Conservation (phyloP, 2,329 filamentous ascomycete genomes). For the Coniochaeta sp. region DNA sequence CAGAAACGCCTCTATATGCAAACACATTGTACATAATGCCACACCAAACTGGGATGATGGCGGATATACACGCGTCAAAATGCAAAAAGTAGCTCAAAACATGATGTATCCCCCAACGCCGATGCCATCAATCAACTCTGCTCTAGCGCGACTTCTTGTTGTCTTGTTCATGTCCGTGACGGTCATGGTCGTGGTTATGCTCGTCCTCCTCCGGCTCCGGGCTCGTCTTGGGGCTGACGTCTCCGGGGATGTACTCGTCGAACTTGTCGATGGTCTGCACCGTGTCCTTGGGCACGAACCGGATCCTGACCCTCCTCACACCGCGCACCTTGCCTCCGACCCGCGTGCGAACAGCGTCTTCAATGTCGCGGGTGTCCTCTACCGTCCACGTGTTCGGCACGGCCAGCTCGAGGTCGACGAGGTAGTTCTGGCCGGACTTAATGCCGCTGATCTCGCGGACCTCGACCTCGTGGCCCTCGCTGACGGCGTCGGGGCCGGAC, state of each 20-base stretch:
- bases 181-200: conserved; percentile 36
- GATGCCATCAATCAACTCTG: not conserved
- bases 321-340: conserved; percentile 76
- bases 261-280: conserved; percentile 47
- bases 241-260: conserved; percentile 71
- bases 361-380: conserved; percentile 60
- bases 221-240: conserved; percentile 49
- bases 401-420: conserved; percentile 82
- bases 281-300: conserved; percentile 68
- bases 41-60: not conserved
- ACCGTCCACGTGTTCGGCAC: conserved; percentile 74
- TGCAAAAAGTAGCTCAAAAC: not conserved
- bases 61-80: not conserved
- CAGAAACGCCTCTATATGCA: conserved; percentile 2
- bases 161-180: conserved; percentile 21
- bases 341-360: conserved; percentile 64
- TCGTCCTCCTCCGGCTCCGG: conserved; percentile 60
- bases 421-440: conserved; percentile 94
- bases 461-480: conserved; percentile 53
- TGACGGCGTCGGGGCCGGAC: conserved; percentile 22
- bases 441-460: conserved; percentile 77
- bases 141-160: conserved; percentile 9
- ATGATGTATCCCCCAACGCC: not conserved
- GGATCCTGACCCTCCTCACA: conserved; percentile 73
- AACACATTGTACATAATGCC: not conserved